Base-by-base conservation (phyloP, 106 monocot species). In the Dendrobium officinale region DNA sequence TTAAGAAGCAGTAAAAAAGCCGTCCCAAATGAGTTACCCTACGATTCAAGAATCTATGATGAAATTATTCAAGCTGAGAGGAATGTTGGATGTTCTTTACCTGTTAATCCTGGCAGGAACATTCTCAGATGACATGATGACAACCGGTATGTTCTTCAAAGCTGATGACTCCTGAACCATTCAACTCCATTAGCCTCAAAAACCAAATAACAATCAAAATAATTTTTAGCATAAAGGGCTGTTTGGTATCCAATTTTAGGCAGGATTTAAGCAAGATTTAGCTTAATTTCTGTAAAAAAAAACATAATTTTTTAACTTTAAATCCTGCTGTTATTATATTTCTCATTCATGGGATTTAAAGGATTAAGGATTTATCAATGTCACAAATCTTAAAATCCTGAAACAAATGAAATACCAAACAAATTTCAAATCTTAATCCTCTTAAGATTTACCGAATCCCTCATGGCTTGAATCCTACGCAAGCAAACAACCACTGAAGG, bases 111-210 rank as follows among this genome's bases (percentile, higher is more conserved):
- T 80, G 43, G 86, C 82, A 67, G 89, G 89, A 49, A 82, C 84
- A 82, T 89, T 82, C 79, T 89, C 89, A 54, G 89, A 86, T 33
- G 89, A 89, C 89, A 89, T 89, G 59, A 89, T 85, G 67, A 89
- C 89, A 37, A 89, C 89, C 8, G 89, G 89, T 13, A 89, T 89
- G 18, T 89, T 82, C 78, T 82, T 85, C 78, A 89, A 81, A 80
- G 70, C 55, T 55, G 89, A 80, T 42, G 86, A 86, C 18, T 81
- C 89, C 89, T 83, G 49, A 55, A 78, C 6, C 37, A 72, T 2
- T 33, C 27, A 72, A 29, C 72, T 72, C 72, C 29, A 40, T 40
- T 40, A 40, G 40, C 33, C 33, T 72, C 40, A 16, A 16, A 40
- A 72, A 72, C 33, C 29, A 66, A 24, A 24, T 26, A 66, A 15